Evolutionary conservation across 2,329 filamentous ascomycete genomes (phyloP), one percentile per base, ranked within the genome.

Genomic region (Alternaria sp.): DNA sequence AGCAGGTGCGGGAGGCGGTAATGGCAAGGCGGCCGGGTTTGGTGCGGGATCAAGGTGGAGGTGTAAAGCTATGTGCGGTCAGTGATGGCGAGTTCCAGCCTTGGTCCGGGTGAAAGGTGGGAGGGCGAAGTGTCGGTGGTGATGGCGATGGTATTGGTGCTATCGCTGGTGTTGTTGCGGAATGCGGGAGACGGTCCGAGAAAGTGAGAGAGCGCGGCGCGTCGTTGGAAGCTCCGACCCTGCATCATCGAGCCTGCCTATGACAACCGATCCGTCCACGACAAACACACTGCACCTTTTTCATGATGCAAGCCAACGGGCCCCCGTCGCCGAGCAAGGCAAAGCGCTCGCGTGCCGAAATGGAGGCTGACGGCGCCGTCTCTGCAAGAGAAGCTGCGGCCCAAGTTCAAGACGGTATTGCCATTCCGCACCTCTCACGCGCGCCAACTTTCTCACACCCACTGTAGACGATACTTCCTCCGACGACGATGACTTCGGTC

Each of bases 401-500:
- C 22, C 66, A 59, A 61, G 51, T 59, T n/a, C 32, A 40, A 14
- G 61, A 65, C 20, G 67, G 67, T 71, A 64, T 34, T 27, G 12
- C 40, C 46, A 11, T 20, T 28, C 45, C 25, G 22, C 48, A 53
- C 30, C 45, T 18, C 45, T 18, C 45, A 56, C 48, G 43, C 57
- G 56, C 69, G 60, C 63, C 44, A 48, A 25, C 28, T 22, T 30
- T 34, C 58, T 60, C 57, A 60, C 48, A 48, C 10, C 16, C 38
- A 18, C n/a, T 49, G 4, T 28, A 60, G 58, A 60, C 28, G 48
- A 60, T 22, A 57, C 58, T 54, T 88, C 86, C 72, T 94, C 92
- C 4, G 74, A 76, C 61, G 93, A 97, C 61, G 93, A 97, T 81
- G 94, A 97, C 76, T 95, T 97, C 82, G 95, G 95, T 44, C 95